phyloP scores from a whole-genome alignment of 1,139 yeast species.

The Pichia norvegensis region DNA sequence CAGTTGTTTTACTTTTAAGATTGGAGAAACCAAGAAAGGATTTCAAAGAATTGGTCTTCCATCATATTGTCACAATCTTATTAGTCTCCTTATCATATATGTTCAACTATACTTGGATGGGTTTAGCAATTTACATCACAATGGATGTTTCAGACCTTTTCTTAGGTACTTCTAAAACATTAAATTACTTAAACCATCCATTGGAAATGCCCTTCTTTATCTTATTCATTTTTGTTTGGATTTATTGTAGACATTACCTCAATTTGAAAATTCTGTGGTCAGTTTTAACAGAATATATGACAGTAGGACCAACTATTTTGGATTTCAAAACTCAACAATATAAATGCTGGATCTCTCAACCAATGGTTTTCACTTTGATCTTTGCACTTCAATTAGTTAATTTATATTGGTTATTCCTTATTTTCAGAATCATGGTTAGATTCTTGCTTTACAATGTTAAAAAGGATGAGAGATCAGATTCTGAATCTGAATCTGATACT shows the following conservation, averaged over 20 bases:
- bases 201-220: constrained; percentile 58
- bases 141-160: constrained; percentile 95
- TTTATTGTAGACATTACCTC: constrained; percentile 80
- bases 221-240: constrained; percentile 68
- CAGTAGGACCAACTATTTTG: constrained; percentile 74
- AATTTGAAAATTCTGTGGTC: constrained; percentile 81
- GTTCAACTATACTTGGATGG: constrained; percentile 96
- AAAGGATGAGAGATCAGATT: constrained; percentile 87
- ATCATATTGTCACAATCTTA: constrained; percentile 85
- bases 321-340: constrained; percentile 92
- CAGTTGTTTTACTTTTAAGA: constrained; percentile 70
- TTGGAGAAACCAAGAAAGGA: constrained; percentile 95
- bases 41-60: constrained; percentile 82
- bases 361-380: constrained; percentile 72
- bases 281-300: constrained; percentile 73
- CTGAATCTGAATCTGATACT: constrained; percentile 54
- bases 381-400: constrained; percentile 80
- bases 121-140: constrained; percentile 80
- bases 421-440: constrained; percentile 69
- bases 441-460: constrained; percentile 45
- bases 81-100: constrained; percentile 85
- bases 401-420: constrained; percentile 77
- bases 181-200: constrained; percentile 71
- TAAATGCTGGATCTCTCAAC: constrained; percentile 92
- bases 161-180: constrained; percentile 71